Evolutionary conservation across 2,329 filamentous ascomycete species (phyloP).

Genomic region (Cladosporium sp.): DNA sequence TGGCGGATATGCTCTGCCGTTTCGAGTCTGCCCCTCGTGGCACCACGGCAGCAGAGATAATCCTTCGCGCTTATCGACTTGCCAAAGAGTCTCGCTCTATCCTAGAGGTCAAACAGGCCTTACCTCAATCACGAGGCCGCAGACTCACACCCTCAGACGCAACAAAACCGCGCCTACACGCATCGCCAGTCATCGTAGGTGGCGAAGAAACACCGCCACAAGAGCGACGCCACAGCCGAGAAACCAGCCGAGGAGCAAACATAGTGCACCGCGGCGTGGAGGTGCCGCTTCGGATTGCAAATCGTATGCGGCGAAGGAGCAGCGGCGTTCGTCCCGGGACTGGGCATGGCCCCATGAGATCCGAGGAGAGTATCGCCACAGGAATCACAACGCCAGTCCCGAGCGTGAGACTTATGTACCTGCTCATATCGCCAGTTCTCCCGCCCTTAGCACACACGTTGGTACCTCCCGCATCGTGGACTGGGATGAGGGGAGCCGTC

Average conservation of each 20-base stretch:
- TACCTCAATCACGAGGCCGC: conserved; percentile 38
- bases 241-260: conserved; percentile 38
- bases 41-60: conserved; percentile 66
- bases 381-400: conserved; percentile 28
- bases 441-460: conserved; percentile 44
- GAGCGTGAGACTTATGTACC: conserved; percentile 37
- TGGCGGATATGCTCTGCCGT: conserved; percentile 55
- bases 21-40: conserved; percentile 58
- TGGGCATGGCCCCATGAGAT: conserved; percentile 28
- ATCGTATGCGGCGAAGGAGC: conserved; percentile 30
- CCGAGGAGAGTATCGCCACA: conserved; percentile 30
- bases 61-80: conserved; percentile 67
- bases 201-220: conserved; percentile 49
- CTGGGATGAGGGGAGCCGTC: conserved; percentile 21
- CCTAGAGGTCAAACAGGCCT: conserved; percentile 31
- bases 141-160: conserved; percentile 25
- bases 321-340: conserved; percentile 1
- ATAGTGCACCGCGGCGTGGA: conserved; percentile 44
- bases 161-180: conserved; percentile 12
- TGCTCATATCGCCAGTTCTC: conserved; percentile 50
- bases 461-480: conserved; percentile 30
- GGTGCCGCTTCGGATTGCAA: conserved; percentile 36
- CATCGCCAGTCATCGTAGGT: conserved; percentile 38
- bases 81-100: conserved; percentile 62
- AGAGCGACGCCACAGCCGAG: conserved; percentile 43